Evolutionary conservation across 208 protist genomes (phyloP).

Genomic region (Jaenimonas drosophilae): DNA sequence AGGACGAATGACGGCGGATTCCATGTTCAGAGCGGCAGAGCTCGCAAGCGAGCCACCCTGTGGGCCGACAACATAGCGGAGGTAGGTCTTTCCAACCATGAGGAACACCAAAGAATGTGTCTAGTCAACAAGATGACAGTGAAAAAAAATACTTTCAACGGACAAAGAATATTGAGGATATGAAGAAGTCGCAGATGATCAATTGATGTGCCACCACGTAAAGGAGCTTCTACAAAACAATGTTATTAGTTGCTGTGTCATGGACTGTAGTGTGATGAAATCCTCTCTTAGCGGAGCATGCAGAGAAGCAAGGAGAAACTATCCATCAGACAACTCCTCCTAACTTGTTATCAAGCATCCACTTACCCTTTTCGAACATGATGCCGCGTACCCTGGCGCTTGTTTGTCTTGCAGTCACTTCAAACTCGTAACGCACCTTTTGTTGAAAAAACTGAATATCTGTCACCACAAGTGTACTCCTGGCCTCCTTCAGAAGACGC

Average conservation of each 20-base stretch:
- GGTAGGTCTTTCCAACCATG: slow-evolving; percentile 87
- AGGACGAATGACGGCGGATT: slow-evolving; percentile 21
- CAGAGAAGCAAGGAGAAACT: too few species aligned
- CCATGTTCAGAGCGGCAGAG: slow-evolving; percentile 45
- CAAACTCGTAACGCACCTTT: slow-evolving; percentile 78
- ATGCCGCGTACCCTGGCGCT: slow-evolving; percentile 80
- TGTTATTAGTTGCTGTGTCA: too few species aligned
- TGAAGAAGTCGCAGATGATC: too few species aligned
- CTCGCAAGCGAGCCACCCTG: slow-evolving; percentile 67
- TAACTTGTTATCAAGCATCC: slow-evolving; percentile 70
- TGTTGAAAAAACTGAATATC: slow-evolving; percentile 60
- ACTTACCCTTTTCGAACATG: slow-evolving; percentile 86
- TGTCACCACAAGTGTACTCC: slow-evolving; percentile 42
- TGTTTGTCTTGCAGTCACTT: slow-evolving; percentile 78
- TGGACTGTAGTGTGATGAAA: too few species aligned
- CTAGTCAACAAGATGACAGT: too few species aligned
- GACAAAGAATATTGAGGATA: background rate
- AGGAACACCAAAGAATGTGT: too few species aligned
- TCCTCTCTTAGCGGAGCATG: too few species aligned
- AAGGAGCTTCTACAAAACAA: too few species aligned
- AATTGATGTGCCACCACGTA: too few species aligned
- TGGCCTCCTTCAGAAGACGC: slow-evolving; percentile 45
- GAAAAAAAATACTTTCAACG: too few species aligned
- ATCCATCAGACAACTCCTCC: slow-evolving; percentile 68
- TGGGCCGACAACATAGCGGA: slow-evolving; percentile 77